phyloP scores from a whole-genome alignment of 768 basidiomycete species.

The Artomyces pyxidatus region DNA sequence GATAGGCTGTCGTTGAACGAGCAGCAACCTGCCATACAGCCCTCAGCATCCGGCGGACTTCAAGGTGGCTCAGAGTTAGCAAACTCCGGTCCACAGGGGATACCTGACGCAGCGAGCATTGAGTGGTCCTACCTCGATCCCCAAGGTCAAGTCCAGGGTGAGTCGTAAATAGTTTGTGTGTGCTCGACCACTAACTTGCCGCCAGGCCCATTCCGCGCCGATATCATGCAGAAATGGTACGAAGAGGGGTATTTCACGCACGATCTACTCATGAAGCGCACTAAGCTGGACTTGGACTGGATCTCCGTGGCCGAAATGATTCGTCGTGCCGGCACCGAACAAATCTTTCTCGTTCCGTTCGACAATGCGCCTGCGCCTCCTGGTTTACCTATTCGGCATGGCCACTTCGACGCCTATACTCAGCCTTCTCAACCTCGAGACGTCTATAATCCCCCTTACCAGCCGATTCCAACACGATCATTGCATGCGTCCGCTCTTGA shows the following conservation, averaged over 20 bases:
- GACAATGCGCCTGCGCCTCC: slow-evolving; percentile 38
- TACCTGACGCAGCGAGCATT: slow-evolving; percentile 48
- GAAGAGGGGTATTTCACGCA: slow-evolving; percentile 82
- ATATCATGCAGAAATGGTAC: slow-evolving; percentile 92
- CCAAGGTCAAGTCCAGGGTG: slow-evolving; percentile 87
- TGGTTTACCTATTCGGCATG: slow-evolving; percentile 41
- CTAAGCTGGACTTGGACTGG: slow-evolving; percentile 62
- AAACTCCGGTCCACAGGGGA: too few species aligned
- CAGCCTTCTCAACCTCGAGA: too few species aligned
- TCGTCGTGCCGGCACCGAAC: slow-evolving; percentile 43
- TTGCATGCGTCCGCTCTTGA: slow-evolving; percentile 61
- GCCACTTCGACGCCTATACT: slow-evolving; percentile 36
- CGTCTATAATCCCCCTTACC: slow-evolving; percentile 47
- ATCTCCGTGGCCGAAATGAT: slow-evolving; percentile 53
- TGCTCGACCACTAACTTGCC: slow-evolving; percentile 3
- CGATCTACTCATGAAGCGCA: slow-evolving; percentile 79
- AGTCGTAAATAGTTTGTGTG: slow-evolving; percentile 5
- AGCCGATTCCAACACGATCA: slow-evolving; percentile 56
- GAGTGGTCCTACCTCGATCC: slow-evolving; percentile 95
- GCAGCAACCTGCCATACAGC: not conserved
- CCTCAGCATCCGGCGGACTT: too few species aligned
- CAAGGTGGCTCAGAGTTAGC: too few species aligned
- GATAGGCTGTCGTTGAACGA: not conserved
- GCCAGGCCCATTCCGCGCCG: slow-evolving; percentile 81
- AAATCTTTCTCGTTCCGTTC: slow-evolving; percentile 55